These are phyloP conservation scores for Salvia miltiorrhiza DNA, from an alignment of 257 asterid genomes.

Conservation along the genomic window DNA sequence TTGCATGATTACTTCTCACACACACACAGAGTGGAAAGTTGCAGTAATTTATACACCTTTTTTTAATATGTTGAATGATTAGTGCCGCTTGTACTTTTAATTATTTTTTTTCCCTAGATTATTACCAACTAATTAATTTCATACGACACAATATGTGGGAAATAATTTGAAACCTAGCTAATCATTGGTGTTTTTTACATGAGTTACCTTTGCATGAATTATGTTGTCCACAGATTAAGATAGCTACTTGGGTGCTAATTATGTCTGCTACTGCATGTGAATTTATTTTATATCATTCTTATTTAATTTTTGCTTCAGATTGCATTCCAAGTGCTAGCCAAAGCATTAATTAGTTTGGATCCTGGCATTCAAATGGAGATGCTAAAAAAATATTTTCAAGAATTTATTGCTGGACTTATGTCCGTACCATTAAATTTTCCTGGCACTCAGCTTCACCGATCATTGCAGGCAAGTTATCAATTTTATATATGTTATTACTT, in stretches of 20 bases:
- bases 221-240: slow-evolving; percentile 35
- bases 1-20: slow-evolving; percentile 23
- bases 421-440: slow-evolving; percentile 79
- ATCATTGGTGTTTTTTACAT: slow-evolving; percentile 35
- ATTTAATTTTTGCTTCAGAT: slow-evolving; percentile 38
- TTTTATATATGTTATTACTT: not conserved
- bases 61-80: slow-evolving; percentile 28
- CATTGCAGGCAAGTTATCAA: slow-evolving; percentile 60
- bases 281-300: not conserved
- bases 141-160: not conserved
- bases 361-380: slow-evolving; percentile 66
- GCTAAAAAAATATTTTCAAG: slow-evolving; percentile 70
- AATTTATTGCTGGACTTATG: slow-evolving; percentile 91
- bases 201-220: slow-evolving; percentile 34
- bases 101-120: slow-evolving; percentile 20
- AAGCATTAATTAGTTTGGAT: slow-evolving; percentile 75
- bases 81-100: slow-evolving; percentile 26
- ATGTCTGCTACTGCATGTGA: slow-evolving; percentile 29
- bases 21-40: slow-evolving; percentile 18
- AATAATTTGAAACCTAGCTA: slow-evolving; percentile 23
- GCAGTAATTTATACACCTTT: slow-evolving; percentile 9
- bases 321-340: slow-evolving; percentile 79
- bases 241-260: slow-evolving; percentile 38
- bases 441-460: slow-evolving; percentile 74
- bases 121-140: not conserved